Evolutionary conservation across 306 rosid species (phyloP).

Genomic region (Glycine tomentella): DNA sequence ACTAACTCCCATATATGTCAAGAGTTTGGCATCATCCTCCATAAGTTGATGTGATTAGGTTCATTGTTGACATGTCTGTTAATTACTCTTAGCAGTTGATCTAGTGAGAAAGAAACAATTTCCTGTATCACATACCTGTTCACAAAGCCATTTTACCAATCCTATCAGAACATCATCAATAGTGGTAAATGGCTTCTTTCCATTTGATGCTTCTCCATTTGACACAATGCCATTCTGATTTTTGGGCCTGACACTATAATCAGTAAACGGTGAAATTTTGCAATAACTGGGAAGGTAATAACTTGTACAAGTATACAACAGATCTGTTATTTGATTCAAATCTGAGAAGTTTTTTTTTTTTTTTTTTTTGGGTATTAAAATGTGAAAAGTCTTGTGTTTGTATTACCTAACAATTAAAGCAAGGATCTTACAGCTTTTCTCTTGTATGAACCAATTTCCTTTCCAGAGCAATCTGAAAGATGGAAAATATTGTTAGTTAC

Average conservation of each 20-base stretch:
- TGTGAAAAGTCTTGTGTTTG: conserved; percentile 24
- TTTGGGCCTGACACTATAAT: conserved; percentile 80
- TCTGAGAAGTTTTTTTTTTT: conserved; percentile 24
- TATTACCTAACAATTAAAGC: conserved; percentile 81
- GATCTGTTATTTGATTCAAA: conserved; percentile 25
- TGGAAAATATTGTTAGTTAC: conserved; percentile 31
- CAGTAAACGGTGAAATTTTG: conserved; percentile 35
- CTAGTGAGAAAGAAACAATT: conserved; percentile 33
- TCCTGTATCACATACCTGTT: conserved; percentile 68
- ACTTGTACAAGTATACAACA: conserved; percentile 33
- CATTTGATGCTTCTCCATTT: conserved; percentile 79
- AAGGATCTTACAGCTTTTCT: conserved; percentile 97
- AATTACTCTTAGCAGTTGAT: not conserved
- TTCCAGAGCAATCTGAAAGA: conserved; percentile 94
- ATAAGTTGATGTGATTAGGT: conserved; percentile 14
- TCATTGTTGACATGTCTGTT: conserved; percentile 17
- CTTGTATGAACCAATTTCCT: conserved; percentile 96
- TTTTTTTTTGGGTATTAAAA: too few relatives aligned
- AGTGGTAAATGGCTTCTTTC: conserved; percentile 65
- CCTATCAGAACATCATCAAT: conserved; percentile 90
- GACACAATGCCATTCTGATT: conserved; percentile 57
- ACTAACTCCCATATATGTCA: conserved; percentile 15
- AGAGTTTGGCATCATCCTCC: too few relatives aligned
- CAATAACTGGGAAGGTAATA: conserved; percentile 26
- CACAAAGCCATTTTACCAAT: conserved; percentile 98